These are phyloP conservation scores for Pyricularia sp. DNA, from an alignment of 2,329 filamentous ascomycete genomes.

Conservation along the genomic window DNA sequence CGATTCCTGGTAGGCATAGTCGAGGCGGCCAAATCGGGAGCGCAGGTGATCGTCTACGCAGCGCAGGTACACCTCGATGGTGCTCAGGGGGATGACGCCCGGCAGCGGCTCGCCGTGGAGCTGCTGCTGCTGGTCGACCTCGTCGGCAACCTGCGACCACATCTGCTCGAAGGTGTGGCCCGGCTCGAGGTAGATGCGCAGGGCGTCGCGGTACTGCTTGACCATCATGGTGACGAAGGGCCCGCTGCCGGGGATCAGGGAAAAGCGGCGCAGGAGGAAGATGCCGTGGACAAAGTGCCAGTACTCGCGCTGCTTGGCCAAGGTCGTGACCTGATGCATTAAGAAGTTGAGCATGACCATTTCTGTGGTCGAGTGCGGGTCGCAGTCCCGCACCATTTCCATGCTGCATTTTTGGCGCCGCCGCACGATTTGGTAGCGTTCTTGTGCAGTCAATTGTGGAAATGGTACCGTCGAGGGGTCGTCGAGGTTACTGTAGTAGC, in stretches of 20 bases:
- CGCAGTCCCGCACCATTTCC: not conserved
- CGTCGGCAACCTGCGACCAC: not conserved
- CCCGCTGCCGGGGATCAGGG: not conserved
- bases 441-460: not conserved
- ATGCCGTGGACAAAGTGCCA: not conserved
- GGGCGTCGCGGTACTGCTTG: not conserved
- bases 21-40: not conserved
- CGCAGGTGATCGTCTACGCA: conserved; percentile 3
- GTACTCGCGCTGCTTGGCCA: conserved; percentile 2
- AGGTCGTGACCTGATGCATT: not conserved
- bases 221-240: not conserved
- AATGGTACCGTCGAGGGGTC: not conserved
- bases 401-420: not conserved
- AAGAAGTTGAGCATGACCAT: not conserved
- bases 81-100: not conserved
- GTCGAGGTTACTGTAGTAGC: not conserved
- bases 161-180: not conserved
- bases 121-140: not conserved
- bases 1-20: not conserved
- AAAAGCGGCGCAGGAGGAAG: not conserved
- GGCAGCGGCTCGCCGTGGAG: not conserved
- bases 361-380: not conserved
- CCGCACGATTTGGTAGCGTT: not conserved
- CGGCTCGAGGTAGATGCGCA: not conserved
- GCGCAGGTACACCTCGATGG: not conserved